Conservation (phyloP, 2,329 filamentous ascomycete genomes). For the Fusarium illudens region DNA sequence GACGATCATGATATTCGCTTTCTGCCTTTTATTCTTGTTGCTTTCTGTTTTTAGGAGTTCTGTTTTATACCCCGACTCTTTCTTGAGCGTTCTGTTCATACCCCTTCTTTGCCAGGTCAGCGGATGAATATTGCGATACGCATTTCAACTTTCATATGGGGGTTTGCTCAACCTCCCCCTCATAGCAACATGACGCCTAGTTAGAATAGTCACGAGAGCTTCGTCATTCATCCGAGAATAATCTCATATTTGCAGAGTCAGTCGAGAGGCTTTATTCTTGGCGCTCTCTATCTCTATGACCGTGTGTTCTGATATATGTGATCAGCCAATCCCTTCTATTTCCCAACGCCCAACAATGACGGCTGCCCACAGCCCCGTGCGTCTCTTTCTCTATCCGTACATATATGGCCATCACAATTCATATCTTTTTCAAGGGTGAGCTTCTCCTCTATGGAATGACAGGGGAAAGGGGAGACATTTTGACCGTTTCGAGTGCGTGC, state of each 20-base stretch:
- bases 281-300: conserved; percentile 42
- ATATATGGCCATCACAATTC: conserved; percentile 39
- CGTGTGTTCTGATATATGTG: conserved; percentile 34
- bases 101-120: not conserved
- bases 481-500: conserved; percentile 8
- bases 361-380: conserved; percentile 28
- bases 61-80: conserved; percentile 14
- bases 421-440: conserved; percentile 13
- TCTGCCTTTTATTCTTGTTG: not conserved
- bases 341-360: conserved; percentile 46
- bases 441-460: conserved; percentile 29
- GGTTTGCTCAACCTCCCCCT: not conserved
- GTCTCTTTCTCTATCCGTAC: conserved; percentile 40
- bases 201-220: not conserved
- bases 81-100: conserved; percentile 4
- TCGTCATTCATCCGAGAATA: not conserved
- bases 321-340: conserved; percentile 39
- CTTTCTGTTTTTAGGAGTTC: not conserved
- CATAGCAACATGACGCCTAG: not conserved
- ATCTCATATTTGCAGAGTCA: conserved; percentile 9
- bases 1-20: not conserved
- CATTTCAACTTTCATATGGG: not conserved
- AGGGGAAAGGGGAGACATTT: conserved; percentile 15
- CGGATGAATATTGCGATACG: not conserved
- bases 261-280: conserved; percentile 37